Evolutionary conservation across 2,329 filamentous ascomycete species (phyloP), one percentile per base, ranked within the genome.

Genomic region (Paecilomyces formosus): DNA sequence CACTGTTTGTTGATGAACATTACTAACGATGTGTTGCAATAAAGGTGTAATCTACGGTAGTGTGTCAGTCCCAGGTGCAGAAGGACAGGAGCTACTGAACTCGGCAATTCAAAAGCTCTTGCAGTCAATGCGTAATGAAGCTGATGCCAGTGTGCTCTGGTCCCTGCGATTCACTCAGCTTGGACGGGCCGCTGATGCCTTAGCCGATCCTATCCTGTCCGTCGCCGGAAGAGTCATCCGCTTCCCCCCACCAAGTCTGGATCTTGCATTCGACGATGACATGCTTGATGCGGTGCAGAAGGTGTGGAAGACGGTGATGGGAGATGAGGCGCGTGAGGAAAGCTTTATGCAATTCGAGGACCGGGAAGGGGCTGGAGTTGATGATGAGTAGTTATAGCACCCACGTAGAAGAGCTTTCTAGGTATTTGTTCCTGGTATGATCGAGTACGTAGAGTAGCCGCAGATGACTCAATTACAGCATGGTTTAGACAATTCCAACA

Each of bases 301-400:
- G 9, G 85, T 86, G 6, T 97, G 92, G 92, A 78, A 82, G 61
- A 76, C 78, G 54, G 79, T 92, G 3, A 77, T 83, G 63, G 83
- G 81, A 9, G 74, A 77, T 1, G 79, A 81, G 3, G 76, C 72
- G 1, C 76, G 76, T 18, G 77, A 78, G 18, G 76, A 77, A 18
- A 71, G 82, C 52, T 97, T 94, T 66, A 86, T 97, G 83, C 78
- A 82, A 21, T 96, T 96, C 70, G 83, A 87, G 54, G 89, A 94
- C 60, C 82, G 90, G 24, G 87, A 92, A 68, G 81, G 79, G 13
- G 77, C 30, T 77, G 28, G 78, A 75, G 21, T 11, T 60, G 82
- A 82, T 31, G 85, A 89, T 18, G 15, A 45, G 39, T 45, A 45
- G n/a, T 18, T 8, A 45, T 8, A 18, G 8, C 39, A 18, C 15